Evolutionary conservation across 208 protist genomes (phyloP).

Genomic region (Ichthyophonus hoferi): DNA sequence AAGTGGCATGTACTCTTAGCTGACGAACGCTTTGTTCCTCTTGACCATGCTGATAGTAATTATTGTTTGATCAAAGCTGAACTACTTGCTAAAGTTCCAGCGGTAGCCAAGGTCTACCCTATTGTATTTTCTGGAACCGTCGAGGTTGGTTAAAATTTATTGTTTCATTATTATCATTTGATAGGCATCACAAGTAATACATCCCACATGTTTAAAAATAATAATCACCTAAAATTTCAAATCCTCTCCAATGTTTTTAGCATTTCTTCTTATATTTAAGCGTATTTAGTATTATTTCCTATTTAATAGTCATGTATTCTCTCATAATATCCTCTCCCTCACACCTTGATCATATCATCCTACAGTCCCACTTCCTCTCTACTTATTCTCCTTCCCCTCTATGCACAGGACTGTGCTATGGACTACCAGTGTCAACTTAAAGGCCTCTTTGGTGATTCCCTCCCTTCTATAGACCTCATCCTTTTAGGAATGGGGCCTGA

Average conservation of each 20-base stretch:
- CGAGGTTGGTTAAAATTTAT: neutral
- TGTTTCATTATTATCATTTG: neutral
- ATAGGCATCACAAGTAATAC: too few species aligned
- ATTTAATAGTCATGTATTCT: too few species aligned
- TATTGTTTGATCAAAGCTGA: neutral
- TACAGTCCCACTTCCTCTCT: neutral
- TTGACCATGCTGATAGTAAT: slow-evolving; percentile 25
- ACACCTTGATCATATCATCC: neutral
- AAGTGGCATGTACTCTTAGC: slow-evolving; percentile 8
- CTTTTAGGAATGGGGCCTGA: slow-evolving; percentile 13
- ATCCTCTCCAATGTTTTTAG: too few species aligned
- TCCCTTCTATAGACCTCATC: neutral
- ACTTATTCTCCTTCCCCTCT: neutral
- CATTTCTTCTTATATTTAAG: too few species aligned
- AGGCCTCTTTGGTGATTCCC: neutral
- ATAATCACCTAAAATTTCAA: too few species aligned
- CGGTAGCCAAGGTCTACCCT: neutral
- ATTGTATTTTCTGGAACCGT: neutral
- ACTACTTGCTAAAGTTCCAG: neutral
- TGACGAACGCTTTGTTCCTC: slow-evolving; percentile 8
- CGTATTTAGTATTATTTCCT: too few species aligned
- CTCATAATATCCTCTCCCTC: too few species aligned
- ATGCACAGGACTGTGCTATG: neutral
- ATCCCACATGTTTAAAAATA: too few species aligned
- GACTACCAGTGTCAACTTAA: neutral